phyloP scores from a whole-genome alignment of 2,329 filamentous ascomycete genomes.

The Cytospora piceae region DNA sequence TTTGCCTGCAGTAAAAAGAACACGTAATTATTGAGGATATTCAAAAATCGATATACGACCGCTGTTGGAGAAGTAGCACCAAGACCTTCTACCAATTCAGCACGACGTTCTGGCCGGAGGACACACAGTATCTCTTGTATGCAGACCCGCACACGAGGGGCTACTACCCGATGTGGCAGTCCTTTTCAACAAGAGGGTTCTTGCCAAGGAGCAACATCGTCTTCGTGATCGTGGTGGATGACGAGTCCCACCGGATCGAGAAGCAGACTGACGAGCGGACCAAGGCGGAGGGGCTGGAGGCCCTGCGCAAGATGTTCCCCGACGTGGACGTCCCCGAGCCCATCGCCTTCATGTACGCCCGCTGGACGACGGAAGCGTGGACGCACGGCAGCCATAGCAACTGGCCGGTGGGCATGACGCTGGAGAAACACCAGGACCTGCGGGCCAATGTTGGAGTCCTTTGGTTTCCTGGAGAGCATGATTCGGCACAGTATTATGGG shows the following conservation, averaged over 20 bases:
- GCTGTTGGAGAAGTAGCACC: too few relatives aligned
- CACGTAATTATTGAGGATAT: too few relatives aligned
- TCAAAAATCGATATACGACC: too few relatives aligned
- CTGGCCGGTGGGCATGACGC: slow-evolving; percentile 65
- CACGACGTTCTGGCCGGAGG: slow-evolving; percentile 63
- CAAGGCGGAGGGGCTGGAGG: slow-evolving; percentile 57
- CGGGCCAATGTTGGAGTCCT: slow-evolving; percentile 64
- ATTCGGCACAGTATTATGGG: slow-evolving; percentile 65
- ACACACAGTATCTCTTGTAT: slow-evolving; percentile 50
- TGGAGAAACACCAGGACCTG: slow-evolving; percentile 70
- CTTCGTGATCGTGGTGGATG: slow-evolving; percentile 64
- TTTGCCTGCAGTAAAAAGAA: too few relatives aligned
- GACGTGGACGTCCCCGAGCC: slow-evolving; percentile 60
- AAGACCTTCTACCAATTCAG: slow-evolving; percentile 75
- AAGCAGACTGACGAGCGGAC: slow-evolving; percentile 62
- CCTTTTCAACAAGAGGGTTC: slow-evolving; percentile 60
- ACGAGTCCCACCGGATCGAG: slow-evolving; percentile 62
- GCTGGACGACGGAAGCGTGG: slow-evolving; percentile 55
- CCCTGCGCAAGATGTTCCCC: slow-evolving; percentile 66
- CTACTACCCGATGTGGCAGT: slow-evolving; percentile 65
- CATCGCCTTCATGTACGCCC: slow-evolving; percentile 62
- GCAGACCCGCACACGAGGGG: slow-evolving; percentile 47
- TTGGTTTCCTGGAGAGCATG: slow-evolving; percentile 69
- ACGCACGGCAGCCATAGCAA: slow-evolving; percentile 67
- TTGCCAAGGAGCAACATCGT: slow-evolving; percentile 65